Base-by-base conservation (phyloP, 2,329 filamentous ascomycete genomes). In the Alternaria hordeiaustralica region DNA sequence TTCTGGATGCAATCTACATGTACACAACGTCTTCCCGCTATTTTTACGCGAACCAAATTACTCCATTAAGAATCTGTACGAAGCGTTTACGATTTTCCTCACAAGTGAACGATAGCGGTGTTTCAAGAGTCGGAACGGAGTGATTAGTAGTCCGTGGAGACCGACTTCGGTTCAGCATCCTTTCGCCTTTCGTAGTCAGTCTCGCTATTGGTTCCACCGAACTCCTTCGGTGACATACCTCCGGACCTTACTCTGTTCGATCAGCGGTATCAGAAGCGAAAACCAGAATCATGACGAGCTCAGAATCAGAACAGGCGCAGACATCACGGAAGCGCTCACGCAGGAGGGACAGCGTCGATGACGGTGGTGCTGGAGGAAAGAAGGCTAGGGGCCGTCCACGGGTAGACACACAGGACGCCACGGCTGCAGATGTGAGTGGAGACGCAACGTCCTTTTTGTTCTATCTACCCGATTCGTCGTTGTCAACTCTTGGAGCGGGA, bases 321-420 rank as follows among this genome's bases (percentile, higher is more conserved):
- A 67, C 64, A n/a, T 53, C 72, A 15, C 74, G 71, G 50, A 80
- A 80, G 67, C 72, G 79, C 30, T 71, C 71, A 44, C 74, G 77
- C 54, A 70, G 65, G 25, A 74, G 70, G 49, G 72, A 68, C 46
- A 68, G 65, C 53, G 71, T 68, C 43, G 75, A 76, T 18, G 71
- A 71, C 58, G 67, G 72, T 44, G 69, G 60, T 45, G 63, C 69
- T 46, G 68, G 71, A 13, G 74, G 75, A 47, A 84, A 82, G 73
- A 88, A 90, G 71, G 83, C 88, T 18, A 85, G 93, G 75, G 93
- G 93, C 8, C 86, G 93, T 59, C 93, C 93, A 6, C 84, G 92
- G 55, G 84, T 96, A 15, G 89, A 94, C 69, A 88, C 88, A n/a
- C 88, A 89, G 64, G 92, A 95, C 79, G 89, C 93, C 79, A 94